These are phyloP conservation scores for Cercospora canescens DNA, from an alignment of 2,329 filamentous ascomycete species.

Conservation along the genomic window DNA sequence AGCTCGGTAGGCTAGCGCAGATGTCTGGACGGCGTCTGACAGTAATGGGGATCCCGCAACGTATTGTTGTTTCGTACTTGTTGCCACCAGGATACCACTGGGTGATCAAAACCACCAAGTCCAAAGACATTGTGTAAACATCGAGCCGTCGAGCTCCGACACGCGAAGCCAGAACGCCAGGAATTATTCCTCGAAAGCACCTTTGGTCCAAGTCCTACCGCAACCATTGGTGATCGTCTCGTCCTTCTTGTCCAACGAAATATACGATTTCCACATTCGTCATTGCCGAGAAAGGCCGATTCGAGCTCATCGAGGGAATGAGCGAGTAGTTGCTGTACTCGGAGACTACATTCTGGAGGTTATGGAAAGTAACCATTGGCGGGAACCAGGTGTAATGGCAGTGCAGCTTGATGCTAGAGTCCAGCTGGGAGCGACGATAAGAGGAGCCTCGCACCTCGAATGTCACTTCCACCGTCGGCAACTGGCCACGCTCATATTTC, in stretches of 20 bases:
- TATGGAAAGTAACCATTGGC: slow-evolving; percentile 22
- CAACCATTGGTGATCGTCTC: slow-evolving; percentile 20
- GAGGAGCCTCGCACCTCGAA: slow-evolving; percentile 14
- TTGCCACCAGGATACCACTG: slow-evolving; percentile 22
- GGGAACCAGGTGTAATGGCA: slow-evolving; percentile 25
- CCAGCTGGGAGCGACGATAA: background rate
- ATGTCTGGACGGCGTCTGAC: slow-evolving; percentile 26
- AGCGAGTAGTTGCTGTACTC: slow-evolving; percentile 23
- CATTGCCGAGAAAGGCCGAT: slow-evolving; percentile 11
- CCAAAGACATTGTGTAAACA: slow-evolving; percentile 27
- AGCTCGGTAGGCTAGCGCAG: slow-evolving; percentile 12
- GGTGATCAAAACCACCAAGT: slow-evolving; percentile 21
- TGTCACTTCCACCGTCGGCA: slow-evolving; percentile 23
- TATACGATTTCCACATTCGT: slow-evolving; percentile 17
- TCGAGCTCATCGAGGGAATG: slow-evolving; percentile 11
- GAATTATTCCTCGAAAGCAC: slow-evolving; percentile 24
- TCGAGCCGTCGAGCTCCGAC: slow-evolving; percentile 24
- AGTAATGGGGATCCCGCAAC: slow-evolving; percentile 26
- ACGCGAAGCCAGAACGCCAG: slow-evolving; percentile 17
- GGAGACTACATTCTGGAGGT: slow-evolving; percentile 25
- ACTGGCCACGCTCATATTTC: slow-evolving; percentile 12
- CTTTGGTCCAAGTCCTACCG: slow-evolving; percentile 18
- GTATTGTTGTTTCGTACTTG: slow-evolving; percentile 25
- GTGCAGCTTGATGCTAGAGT: slow-evolving; percentile 16
- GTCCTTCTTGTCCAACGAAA: slow-evolving; percentile 18